Percentiles rank a stretch among this genome's conserved stretches.
Conservation (phyloP, 2,329 filamentous ascomycete species). For the Chrysoporthe puriensis region DNA sequence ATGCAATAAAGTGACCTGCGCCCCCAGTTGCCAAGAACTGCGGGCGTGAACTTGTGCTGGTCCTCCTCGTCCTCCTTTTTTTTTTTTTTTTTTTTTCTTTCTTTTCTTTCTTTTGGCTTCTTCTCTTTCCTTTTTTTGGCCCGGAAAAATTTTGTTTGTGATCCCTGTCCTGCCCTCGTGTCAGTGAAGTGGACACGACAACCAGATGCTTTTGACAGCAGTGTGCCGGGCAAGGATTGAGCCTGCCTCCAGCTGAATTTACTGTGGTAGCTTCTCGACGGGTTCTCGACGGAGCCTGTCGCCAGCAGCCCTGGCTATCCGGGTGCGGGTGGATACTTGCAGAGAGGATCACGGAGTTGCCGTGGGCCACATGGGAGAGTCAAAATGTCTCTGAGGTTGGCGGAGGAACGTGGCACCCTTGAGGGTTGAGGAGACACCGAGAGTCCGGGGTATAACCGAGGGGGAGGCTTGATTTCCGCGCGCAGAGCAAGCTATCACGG, state of each 20-base stretch:
- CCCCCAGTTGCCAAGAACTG: background rate
- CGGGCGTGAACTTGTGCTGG: background rate
- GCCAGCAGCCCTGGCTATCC: background rate
- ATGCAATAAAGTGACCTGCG: background rate
- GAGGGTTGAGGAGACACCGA: background rate
- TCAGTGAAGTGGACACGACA: background rate
- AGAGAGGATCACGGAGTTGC: constrained; percentile 5
- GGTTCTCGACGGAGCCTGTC: background rate
- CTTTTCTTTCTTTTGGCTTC: background rate
- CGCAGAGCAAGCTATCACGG: no score
- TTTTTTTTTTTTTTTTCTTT: background rate
- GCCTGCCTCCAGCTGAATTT: background rate
- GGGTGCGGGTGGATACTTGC: background rate
- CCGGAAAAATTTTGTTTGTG: background rate
- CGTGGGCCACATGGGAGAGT: background rate
- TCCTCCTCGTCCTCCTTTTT: background rate
- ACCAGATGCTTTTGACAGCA: background rate
- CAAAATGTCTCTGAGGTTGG: constrained; percentile 3
- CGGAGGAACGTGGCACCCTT: background rate
- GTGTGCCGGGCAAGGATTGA: background rate
- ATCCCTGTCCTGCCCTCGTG: background rate
- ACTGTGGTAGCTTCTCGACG: background rate
- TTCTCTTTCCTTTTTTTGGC: background rate
- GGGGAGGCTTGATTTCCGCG: background rate
- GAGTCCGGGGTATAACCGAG: background rate